Conservation (phyloP, 306 rosid species). For the Quercus mongolica region DNA sequence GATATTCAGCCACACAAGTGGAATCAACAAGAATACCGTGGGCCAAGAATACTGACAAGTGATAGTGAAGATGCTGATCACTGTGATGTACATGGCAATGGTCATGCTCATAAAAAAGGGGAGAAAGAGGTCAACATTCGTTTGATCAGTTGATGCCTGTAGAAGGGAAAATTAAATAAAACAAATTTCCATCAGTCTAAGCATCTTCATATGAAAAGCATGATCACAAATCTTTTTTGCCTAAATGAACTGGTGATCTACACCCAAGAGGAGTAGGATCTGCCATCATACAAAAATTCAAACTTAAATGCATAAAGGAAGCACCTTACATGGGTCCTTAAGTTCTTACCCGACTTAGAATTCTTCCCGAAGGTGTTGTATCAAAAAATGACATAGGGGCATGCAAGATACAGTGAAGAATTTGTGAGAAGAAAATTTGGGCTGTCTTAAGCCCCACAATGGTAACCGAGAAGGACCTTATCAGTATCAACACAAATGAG, state of each 20-base stretch:
- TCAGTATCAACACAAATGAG: conserved; percentile 40
- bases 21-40: conserved; percentile 76
- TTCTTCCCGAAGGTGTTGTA: conserved; percentile 95
- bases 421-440: conserved; percentile 66
- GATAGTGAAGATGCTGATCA: conserved; percentile 60
- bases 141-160: conserved; percentile 96
- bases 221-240: background rate
- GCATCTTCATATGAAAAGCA: background rate
- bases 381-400: conserved; percentile 99
- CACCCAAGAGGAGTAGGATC: background rate
- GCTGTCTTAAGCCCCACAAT: conserved; percentile 76
- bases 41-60: conserved; percentile 93
- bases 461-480: conserved; percentile 46
- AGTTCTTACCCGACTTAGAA: conserved; percentile 82
- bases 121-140: conserved; percentile 67
- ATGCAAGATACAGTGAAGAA: conserved; percentile 74
- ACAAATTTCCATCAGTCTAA: background rate
- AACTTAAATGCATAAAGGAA: background rate
- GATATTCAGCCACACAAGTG: conserved; percentile 79
- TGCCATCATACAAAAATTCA: background rate
- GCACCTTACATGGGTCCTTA: background rate
- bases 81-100: conserved; percentile 67
- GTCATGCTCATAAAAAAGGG: conserved; percentile 59
- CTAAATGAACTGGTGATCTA: background rate
- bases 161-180: conserved; percentile 6